Conservation (phyloP, 495 filamentous ascomycete species). For the Diplogelasinospora grovesii region DNA sequence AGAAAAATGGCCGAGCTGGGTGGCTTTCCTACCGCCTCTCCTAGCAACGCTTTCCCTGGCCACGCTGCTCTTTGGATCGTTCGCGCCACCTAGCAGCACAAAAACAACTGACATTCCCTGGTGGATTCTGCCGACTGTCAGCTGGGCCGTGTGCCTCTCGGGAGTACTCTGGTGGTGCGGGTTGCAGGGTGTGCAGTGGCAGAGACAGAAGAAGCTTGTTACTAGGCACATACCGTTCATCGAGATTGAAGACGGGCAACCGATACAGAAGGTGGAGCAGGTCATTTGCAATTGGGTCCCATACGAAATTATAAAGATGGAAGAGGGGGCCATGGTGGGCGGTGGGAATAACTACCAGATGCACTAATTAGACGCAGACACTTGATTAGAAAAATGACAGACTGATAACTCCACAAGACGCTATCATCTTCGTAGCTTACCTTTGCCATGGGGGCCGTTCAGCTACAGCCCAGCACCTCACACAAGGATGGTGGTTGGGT, state of each 20-base stretch:
- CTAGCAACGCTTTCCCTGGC: neutral
- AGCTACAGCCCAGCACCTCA: no score
- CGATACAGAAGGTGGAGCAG: conserved; percentile 1
- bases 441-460: no score
- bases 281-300: neutral
- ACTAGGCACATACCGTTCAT: neutral
- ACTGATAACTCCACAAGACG: no score
- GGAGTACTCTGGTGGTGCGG: conserved; percentile 1
- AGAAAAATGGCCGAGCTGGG: no score
- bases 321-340: no score
- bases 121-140: neutral
- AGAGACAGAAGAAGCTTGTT: neutral
- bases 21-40: neutral
- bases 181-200: conserved; percentile 2
- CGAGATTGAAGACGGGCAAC: conserved; percentile 4
- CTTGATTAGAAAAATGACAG: no score
- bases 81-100: neutral
- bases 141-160: neutral
- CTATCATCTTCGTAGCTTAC: no score
- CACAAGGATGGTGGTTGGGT: no score
- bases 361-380: no score
- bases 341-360: no score
- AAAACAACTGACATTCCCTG: neutral
- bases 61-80: neutral
- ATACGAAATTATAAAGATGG: no score